Evolutionary conservation across 108 stramenopile species (phyloP), one percentile per base, ranked within the genome.

Genomic region (Poteriospumella lacustris): DNA sequence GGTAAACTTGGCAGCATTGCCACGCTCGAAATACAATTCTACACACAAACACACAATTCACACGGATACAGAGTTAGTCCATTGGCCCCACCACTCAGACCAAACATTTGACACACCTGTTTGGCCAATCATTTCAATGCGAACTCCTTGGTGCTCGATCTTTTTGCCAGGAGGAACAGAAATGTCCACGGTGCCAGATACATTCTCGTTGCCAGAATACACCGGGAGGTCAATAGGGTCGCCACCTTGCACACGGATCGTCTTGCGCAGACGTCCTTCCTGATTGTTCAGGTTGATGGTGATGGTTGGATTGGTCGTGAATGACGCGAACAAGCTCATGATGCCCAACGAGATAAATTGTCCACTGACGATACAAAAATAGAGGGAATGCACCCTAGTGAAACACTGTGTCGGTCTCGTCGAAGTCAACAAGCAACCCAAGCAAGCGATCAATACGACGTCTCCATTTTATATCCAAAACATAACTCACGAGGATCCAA

Each of bases 91-190:
- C 19, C 12, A 68, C 24, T 36, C 19, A 68, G 19, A 68, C 15
- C 28, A 19, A 12, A 68, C 34, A 39, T 19, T 5, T 42, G 26
- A 34, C 70, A 12, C 31, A 64, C 60, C 60, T 31, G 60, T 95
- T 60, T 94, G 89, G 26, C 97, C 97, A 67, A 99, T 89, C 76
- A 97, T 89, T 80, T 99, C 95, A 5, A 96, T 89, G 79, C 93
- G 94, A 73, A 99, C 91, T 29, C 97, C 97, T 77, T 92, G 68
- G 85, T 99, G 97, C 76, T 99, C 97, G 56, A 93, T 81, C 82
- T 95, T 96, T 79, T 95, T 95, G 34, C 95, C 96, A 33, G 89
- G 91, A 36, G 95, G 91, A 39, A 96, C 72, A 5, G 85, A 62
- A 41, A 99, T 81, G n/a, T 87, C 87, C 2, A 95, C 92, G 41